Base-by-base conservation (phyloP, 2,329 filamentous ascomycete species). In the Trichoderma koningiopsis region DNA sequence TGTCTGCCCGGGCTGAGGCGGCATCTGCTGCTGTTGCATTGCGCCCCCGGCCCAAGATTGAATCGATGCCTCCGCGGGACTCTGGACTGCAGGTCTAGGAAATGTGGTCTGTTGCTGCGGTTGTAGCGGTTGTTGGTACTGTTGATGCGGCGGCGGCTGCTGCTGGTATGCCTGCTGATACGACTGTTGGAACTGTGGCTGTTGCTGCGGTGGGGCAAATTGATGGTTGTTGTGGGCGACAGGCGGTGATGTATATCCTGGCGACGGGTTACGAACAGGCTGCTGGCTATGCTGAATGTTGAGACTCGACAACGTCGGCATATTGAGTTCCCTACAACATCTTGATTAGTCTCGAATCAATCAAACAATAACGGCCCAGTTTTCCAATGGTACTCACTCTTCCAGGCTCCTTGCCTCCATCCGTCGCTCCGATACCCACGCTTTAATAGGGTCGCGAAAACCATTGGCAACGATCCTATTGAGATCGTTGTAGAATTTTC, bases 401-500 rank as follows among this genome's bases (percentile, higher is more conserved):
- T 97, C 94, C 40, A 97, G 79, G 66, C 89, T 88, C 72, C 90
- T 88, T 0, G 94, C 94, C 74, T 98, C 95, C 72, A 91, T 88
- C 62, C 94, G 87, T 64, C 96, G 86, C 76, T 93, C 88, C 33
- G 94, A 91, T 0, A 92, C 91, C 85, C 96, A 98, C 1, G 86
- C 87, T 73, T 89, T 90, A 43, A 92, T 92, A 68, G 84, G 79
- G 73, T 97, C 95, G 22, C 94, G 86, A 78, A 97, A 98, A 11
- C 90, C 86, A 47, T 83, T 83, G 0, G 89, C 91, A 0, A 97
- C 92, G 71, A 98, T 94, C 79, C 91, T 92, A 58, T 92, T 92
- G 5, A 99, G 85, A 76, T 98, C 94, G 74, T 99, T 99, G 83
- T 98, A 99, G 78, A 99, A 99, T 78, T 96, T 97, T 65, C 95